Evolutionary conservation across 441 rosid genomes (phyloP), one percentile per base, ranked within the genome.

Genomic region (Jatropha podagrica): DNA sequence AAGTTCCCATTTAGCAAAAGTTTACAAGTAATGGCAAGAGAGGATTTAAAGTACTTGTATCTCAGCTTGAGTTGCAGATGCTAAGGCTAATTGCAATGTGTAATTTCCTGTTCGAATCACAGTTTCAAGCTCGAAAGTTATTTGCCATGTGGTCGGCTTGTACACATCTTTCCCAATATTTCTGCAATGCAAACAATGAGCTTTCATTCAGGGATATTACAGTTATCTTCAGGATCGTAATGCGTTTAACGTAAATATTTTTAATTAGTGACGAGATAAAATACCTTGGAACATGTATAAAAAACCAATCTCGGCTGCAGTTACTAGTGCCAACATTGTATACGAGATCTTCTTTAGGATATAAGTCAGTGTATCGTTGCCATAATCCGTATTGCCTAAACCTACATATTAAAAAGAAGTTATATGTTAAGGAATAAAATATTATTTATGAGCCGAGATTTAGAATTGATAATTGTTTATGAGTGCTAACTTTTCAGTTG

Each of bases 381-480:
- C 98, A 94, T 79, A 94, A 75, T 18, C 98, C 98, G 62, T 94
- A 94, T 82, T 94, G 96, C 89, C 97, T 87, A 79, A 83, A 92
- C 79, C 98, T 93, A 86, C 38, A 3, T 32, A 61, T 32, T 32
- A 26, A 13, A 58, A 2, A n/a, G n/a, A 6, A 54, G 17, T 14
- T 51, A 51, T 51, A 51, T 51, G 11, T 9, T 10, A 51, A 13
- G 14, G 11, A 51, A 51, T 51, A 51, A 51, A 7, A 9, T 3
- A 40, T 1, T 41, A 2, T n/a, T 64, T 1, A 18, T 4, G 32
- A 27, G 7, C 11, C 32, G 3, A 51, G 15, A 68, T 0, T 2
- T 7, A 3, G 3, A 1, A 23, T 3, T 40, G 41, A 20, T 52
- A 13, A 51, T 14, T 13, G 32, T 27, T 27, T 1, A 27, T 20